Evolutionary conservation across 2,329 filamentous ascomycete species (phyloP).

Genomic region (Pseudogymnoascus sp.): DNA sequence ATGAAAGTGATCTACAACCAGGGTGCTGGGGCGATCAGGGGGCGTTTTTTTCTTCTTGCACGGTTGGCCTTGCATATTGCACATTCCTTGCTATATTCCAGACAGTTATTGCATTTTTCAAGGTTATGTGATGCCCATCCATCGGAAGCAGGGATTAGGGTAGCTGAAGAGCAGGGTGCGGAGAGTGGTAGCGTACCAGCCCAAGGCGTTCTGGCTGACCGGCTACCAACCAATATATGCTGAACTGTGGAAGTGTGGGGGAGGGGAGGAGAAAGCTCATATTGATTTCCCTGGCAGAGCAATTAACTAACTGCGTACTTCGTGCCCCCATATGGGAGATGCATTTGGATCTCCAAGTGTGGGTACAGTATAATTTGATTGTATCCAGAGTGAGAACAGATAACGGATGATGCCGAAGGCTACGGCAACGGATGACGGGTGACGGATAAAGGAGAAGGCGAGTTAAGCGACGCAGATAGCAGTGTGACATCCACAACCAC

Average conservation of each 20-base stretch:
- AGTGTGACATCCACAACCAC: neutral
- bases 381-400: neutral
- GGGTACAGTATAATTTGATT: neutral
- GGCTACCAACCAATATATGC: neutral
- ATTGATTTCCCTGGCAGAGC: neutral
- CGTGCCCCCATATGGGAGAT: neutral
- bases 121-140: neutral
- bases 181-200: conserved; percentile 8
- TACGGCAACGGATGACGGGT: neutral
- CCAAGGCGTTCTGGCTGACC: conserved; percentile 5
- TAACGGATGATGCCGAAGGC: neutral
- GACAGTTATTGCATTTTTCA: conserved; percentile 1
- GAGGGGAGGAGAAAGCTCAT: neutral
- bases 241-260: conserved; percentile 1
- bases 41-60: conserved; percentile 8
- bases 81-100: neutral
- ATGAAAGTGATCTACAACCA: conserved; percentile 7
- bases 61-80: conserved; percentile 1
- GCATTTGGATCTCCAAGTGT: neutral
- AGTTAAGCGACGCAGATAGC: neutral
- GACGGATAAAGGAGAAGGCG: neutral
- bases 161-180: conserved; percentile 8
- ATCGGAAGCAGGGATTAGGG: conserved; percentile 3
- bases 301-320: neutral
- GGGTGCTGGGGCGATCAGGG: conserved; percentile 8